Base-by-base conservation (phyloP, 148 eudicot genomes). In the Selenicereus undatus region DNA sequence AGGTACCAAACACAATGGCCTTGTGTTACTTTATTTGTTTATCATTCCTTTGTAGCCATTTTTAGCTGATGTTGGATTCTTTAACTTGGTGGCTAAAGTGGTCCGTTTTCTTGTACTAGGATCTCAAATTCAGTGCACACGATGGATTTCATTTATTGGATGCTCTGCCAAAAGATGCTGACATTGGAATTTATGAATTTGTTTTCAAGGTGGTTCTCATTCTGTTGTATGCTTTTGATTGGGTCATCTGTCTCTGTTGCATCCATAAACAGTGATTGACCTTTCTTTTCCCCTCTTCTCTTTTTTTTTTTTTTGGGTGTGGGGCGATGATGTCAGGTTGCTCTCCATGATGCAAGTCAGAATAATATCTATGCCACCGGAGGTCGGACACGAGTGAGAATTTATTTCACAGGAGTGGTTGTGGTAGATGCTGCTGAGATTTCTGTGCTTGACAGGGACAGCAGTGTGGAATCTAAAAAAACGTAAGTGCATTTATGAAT, bases 141-240 rank as follows among this genome's bases (percentile, higher is more conserved):
- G 82, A 77, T 86, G 90, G 79, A 71, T 81, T 86, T 72, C 91
- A 96, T 92, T 56, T 91, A 78, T 85, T 96, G 88, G 98, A 93
- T 81, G 81, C 85, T 78, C 84, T 92, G 86, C 95, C 93, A 27
- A 74, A 90, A 30, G 86, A 82, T 74, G 84, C 86, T 77, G 98
- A 91, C 91, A 86, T 92, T 76, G 99, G 99, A 80, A 86, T 77
- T 48, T 93, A 93, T 79, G 81, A 89, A 81, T 91, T 96, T 87
- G 86, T 89, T 76, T 91, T 93, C 83, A 90, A 92, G 98, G 99
- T 96, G 76, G 24, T 50, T 36, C 50, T 62, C 58, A 18, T 62
- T 27, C 74, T 56, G 4, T 70, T 35, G 52, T 29, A 27, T 29
- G 39, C 48, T 60, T 70, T 2, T 79, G 27, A 36, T 39, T 20